These are phyloP conservation scores for Corymbia maculata DNA, from an alignment of 345 rosid genomes.

Conservation along the genomic window DNA sequence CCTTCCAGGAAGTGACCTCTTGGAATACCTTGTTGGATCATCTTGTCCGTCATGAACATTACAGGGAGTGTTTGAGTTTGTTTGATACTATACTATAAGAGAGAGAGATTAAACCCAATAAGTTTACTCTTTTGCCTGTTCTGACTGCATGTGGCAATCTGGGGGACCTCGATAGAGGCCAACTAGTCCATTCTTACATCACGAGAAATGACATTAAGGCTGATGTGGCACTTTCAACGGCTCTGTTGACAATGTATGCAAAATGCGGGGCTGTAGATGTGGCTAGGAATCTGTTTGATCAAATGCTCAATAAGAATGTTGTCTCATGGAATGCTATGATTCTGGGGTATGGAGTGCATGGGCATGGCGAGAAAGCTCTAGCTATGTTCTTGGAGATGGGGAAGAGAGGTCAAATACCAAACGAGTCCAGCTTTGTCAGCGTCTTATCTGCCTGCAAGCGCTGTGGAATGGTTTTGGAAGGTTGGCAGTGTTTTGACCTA, in stretches of 20 bases:
- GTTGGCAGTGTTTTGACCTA: conserved; percentile 53
- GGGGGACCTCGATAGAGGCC: conserved; percentile 35
- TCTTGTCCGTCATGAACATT: conserved; percentile 36
- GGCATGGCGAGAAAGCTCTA: conserved; percentile 34
- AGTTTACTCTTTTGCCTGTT: conserved; percentile 42
- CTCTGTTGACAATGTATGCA: conserved; percentile 40
- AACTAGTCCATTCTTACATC: conserved; percentile 35
- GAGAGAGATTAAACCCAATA: conserved; percentile 32
- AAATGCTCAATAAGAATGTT: conserved; percentile 16
- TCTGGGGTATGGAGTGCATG: conserved; percentile 26
- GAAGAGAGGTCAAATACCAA: conserved; percentile 28
- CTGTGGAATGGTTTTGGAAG: conserved; percentile 51
- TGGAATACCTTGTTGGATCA: conserved; percentile 37
- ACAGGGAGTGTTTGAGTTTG: conserved; percentile 39
- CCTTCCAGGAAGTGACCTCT: conserved; percentile 15
- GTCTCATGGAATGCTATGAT: conserved; percentile 28
- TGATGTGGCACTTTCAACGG: conserved; percentile 48
- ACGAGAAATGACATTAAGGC: conserved; percentile 12
- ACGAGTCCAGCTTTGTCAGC: conserved; percentile 44
- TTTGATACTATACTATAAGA: conserved; percentile 36
- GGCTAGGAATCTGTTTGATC: conserved; percentile 16
- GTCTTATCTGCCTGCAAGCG: conserved; percentile 44
- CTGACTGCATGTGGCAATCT: conserved; percentile 50
- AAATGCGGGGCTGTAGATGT: conserved; percentile 18
- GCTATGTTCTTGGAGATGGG: conserved; percentile 44